phyloP scores from a whole-genome alignment of 345 rosid species.

The Gossypium bickii region DNA sequence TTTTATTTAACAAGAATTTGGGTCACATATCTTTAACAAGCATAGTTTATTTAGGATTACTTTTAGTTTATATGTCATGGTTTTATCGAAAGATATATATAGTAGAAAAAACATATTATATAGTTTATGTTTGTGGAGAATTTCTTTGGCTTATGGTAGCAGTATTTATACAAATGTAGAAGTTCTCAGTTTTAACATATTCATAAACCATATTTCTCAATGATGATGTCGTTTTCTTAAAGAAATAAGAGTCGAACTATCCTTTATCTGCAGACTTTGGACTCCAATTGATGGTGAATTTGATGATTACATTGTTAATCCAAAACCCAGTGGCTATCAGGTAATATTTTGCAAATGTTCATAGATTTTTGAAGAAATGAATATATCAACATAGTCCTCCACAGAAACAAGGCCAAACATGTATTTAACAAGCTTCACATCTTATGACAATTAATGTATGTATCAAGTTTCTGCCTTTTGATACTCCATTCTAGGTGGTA shows the following conservation, averaged over 20 bases:
- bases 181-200: background rate
- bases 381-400: background rate
- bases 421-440: background rate
- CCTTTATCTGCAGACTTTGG: constrained; percentile 54
- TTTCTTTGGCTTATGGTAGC: background rate
- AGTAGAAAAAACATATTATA: background rate
- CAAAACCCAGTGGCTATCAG: constrained; percentile 80
- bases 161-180: background rate
- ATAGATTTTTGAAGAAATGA: background rate
- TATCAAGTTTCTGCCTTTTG: background rate
- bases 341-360: constrained; percentile 26
- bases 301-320: constrained; percentile 77
- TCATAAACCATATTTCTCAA: background rate
- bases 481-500: background rate
- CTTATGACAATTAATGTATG: background rate
- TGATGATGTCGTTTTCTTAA: background rate
- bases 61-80: background rate
- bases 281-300: constrained; percentile 73
- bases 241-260: background rate
- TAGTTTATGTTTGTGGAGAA: background rate
- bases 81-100: background rate
- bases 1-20: too few species aligned
- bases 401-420: background rate
- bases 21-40: too few species aligned
- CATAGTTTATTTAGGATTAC: background rate